Evolutionary conservation across 352 stramenopile genomes (phyloP).

Genomic region (Phytophthora sp.): DNA sequence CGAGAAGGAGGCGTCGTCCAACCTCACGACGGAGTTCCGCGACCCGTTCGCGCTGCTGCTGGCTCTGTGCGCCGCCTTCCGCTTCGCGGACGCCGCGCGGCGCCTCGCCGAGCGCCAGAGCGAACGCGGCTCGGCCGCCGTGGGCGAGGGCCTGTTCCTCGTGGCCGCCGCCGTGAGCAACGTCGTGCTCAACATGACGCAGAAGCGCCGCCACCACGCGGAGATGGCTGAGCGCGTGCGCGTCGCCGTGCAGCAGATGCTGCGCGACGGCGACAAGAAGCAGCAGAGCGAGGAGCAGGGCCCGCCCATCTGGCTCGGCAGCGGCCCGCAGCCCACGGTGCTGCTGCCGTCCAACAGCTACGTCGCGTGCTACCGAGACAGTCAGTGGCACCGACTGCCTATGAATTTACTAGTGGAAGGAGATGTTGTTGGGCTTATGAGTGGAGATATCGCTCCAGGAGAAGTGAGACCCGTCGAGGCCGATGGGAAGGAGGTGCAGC

Average conservation of each 20-base stretch:
- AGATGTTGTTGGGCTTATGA: constrained; percentile 85
- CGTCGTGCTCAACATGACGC: constrained; percentile 62
- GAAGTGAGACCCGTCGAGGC: constrained; percentile 50
- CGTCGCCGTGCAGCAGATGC: constrained; percentile 69
- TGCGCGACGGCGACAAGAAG: constrained; percentile 17
- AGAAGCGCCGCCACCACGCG: constrained; percentile 74
- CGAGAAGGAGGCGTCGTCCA: constrained; percentile 66
- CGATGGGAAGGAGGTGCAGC: constrained; percentile 18
- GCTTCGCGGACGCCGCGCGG: constrained; percentile 57
- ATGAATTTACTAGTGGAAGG: constrained; percentile 87
- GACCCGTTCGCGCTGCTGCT: constrained; percentile 79
- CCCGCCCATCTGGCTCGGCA: constrained; percentile 29
- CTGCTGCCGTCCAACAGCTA: constrained; percentile 82
- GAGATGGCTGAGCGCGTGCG: constrained; percentile 83
- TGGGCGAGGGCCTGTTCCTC: constrained; percentile 68
- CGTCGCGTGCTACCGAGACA: constrained; percentile 81
- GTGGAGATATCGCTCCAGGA: constrained; percentile 77
- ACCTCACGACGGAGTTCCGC: constrained; percentile 74
- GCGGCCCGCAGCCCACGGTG: constrained; percentile 39
- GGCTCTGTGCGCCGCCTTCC: constrained; percentile 67
- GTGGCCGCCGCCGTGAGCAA: constrained; percentile 63
- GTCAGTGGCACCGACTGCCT: constrained; percentile 78
- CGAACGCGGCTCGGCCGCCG: constrained; percentile 29
- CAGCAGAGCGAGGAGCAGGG: constrained; percentile 6
- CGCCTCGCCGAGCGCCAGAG: constrained; percentile 31